Percentiles rank a stretch among this genome's conserved stretches.
These are phyloP conservation scores for Arachnopeziza araneosa DNA, from an alignment of 2,329 filamentous ascomycete genomes.

Conservation along the genomic window DNA sequence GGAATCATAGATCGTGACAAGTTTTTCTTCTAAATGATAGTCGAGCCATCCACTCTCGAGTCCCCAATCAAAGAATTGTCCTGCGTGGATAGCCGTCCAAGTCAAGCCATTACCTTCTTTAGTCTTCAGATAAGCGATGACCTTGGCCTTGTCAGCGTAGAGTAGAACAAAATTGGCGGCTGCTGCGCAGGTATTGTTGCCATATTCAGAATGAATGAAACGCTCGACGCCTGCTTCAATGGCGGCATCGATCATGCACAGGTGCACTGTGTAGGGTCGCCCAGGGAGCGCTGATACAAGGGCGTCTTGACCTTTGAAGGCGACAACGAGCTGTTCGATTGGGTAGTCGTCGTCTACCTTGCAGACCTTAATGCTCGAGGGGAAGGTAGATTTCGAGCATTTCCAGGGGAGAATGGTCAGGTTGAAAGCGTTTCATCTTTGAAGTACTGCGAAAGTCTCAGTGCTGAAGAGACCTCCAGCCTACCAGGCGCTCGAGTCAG, in stretches of 20 bases:
- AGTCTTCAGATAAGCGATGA: conserved; percentile 29
- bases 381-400: conserved; percentile 21
- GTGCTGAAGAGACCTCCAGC: conserved; percentile 30
- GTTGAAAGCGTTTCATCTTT: conserved; percentile 24
- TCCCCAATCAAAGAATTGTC: conserved; percentile 20
- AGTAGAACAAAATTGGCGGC: conserved; percentile 19
- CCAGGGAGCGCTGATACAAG: conserved; percentile 14
- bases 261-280: conserved; percentile 3
- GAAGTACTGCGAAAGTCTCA: conserved; percentile 28
- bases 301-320: conserved; percentile 20
- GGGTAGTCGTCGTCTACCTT: conserved; percentile 14
- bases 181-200: conserved; percentile 11
- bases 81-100: conserved; percentile 30
- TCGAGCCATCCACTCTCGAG: conserved; percentile 30
- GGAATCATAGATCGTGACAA: conserved; percentile 29
- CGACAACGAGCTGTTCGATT: conserved; percentile 22
- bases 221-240: conserved; percentile 51
- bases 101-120: conserved; percentile 25
- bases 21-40: conserved; percentile 29
- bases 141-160: conserved; percentile 31
- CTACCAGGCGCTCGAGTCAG: conserved; percentile 5
- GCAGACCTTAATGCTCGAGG: conserved; percentile 18
- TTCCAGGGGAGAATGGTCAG: conserved; percentile 31
- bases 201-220: conserved; percentile 54
- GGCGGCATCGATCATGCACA: conserved; percentile 47